phyloP scores from a whole-genome alignment of 305 asterid genomes.

The Solanum hybrid region DNA sequence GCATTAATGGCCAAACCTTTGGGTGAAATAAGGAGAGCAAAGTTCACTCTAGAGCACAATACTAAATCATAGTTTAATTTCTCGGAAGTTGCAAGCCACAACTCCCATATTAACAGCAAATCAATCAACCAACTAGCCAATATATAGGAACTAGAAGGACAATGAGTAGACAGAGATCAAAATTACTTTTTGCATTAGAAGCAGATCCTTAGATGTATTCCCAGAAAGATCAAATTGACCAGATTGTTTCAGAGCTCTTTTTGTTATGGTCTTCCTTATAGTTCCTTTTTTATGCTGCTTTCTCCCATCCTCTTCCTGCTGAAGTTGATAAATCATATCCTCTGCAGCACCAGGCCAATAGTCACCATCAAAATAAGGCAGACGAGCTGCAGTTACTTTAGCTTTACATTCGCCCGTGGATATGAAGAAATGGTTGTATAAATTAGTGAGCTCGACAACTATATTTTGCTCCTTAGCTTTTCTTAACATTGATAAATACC shows the following conservation, averaged over 20 bases:
- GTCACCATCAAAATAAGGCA: constrained; percentile 96
- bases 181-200: constrained; percentile 86
- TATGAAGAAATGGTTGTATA: constrained; percentile 79
- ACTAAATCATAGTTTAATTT: neutral
- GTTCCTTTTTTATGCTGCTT: constrained; percentile 72
- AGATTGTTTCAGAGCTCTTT: constrained; percentile 82
- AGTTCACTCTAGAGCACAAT: neutral
- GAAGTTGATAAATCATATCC: constrained; percentile 78
- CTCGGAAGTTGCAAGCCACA: neutral
- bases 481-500: constrained; percentile 89
- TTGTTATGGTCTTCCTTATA: constrained; percentile 65
- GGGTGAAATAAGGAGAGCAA: neutral
- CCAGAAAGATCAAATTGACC: constrained; percentile 92
- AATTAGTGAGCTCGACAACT: constrained; percentile 80
- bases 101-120: constrained; percentile 1
- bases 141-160: neutral
- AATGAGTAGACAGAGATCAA: constrained; percentile 1
- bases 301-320: constrained; percentile 88
- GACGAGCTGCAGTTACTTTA: constrained; percentile 88
- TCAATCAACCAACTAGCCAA: neutral
- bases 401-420: constrained; percentile 82
- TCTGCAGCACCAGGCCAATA: constrained; percentile 99
- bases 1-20: neutral
- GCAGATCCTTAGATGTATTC: constrained; percentile 80
- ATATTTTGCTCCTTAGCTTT: constrained; percentile 79